phyloP scores from a whole-genome alignment of 495 filamentous ascomycete species.

The Cetradonia linearis region DNA sequence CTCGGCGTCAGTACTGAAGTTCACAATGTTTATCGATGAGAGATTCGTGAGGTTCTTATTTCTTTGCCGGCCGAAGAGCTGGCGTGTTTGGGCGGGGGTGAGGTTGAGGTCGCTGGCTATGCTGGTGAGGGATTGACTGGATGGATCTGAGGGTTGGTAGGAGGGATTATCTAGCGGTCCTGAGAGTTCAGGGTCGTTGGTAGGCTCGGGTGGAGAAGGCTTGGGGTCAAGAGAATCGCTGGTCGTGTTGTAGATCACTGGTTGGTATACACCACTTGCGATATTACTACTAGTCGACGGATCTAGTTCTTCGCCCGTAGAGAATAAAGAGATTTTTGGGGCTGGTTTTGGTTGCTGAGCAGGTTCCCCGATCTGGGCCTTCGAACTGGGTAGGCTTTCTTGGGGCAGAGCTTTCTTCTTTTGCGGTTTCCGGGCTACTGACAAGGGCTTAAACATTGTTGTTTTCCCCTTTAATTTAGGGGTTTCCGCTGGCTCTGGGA shows the following conservation, averaged over 20 bases:
- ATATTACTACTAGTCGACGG: slow-evolving; percentile 20
- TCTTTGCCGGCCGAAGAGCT: slow-evolving; percentile 65
- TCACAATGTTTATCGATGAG: slow-evolving; percentile 43
- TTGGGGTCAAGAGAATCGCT: slow-evolving; percentile 10
- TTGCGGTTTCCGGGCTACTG: slow-evolving; percentile 57
- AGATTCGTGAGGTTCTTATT: slow-evolving; percentile 21
- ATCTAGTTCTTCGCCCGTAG: slow-evolving; percentile 32
- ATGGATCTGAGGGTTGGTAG: slow-evolving; percentile 7
- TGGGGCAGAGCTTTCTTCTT: slow-evolving; percentile 47
- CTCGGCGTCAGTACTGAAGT: slow-evolving; percentile 78
- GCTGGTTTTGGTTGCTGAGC: slow-evolving; percentile 27
- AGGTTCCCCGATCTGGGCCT: slow-evolving; percentile 5
- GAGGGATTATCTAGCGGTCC: not conserved
- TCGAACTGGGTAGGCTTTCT: slow-evolving; percentile 8
- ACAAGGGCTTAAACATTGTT: slow-evolving; percentile 80
- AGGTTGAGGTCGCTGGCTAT: slow-evolving; percentile 69
- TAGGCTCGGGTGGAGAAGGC: slow-evolving; percentile 5
- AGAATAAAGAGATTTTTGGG: slow-evolving; percentile 55
- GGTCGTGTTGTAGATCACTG: slow-evolving; percentile 38
- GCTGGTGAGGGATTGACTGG: slow-evolving; percentile 43
- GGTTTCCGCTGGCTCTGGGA: slow-evolving; percentile 42
- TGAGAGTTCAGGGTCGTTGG: not conserved
- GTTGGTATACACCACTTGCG: slow-evolving; percentile 35
- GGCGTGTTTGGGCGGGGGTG: slow-evolving; percentile 59
- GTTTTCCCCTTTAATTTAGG: slow-evolving; percentile 64